These are phyloP conservation scores for Teunomyces funiuensis DNA, from an alignment of 805 yeast species.

Conservation along the genomic window DNA sequence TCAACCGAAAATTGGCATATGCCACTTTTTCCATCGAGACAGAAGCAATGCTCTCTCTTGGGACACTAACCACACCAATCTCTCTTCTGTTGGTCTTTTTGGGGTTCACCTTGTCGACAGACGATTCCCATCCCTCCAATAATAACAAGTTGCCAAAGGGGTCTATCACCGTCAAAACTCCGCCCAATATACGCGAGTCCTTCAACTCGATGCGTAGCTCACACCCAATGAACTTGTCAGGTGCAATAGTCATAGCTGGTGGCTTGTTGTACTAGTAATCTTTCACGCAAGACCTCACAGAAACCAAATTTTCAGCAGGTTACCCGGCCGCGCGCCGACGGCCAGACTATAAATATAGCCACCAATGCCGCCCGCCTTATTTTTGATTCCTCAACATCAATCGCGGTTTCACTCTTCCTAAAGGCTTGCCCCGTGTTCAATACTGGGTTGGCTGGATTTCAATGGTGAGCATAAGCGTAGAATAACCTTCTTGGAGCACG, in stretches of 20 bases:
- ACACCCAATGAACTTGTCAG: conserved; percentile 32
- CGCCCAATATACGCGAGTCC: conserved; percentile 36
- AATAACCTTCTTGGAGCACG: conserved; percentile 42
- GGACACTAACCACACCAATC: conserved; percentile 28
- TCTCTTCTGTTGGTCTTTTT: conserved; percentile 22
- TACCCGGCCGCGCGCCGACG: conserved; percentile 3
- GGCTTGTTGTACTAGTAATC: neutral
- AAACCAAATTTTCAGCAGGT: neutral
- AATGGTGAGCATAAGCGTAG: conserved; percentile 38
- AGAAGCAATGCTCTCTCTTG: conserved; percentile 17
- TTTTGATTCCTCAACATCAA: conserved; percentile 31
- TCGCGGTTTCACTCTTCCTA: conserved; percentile 36
- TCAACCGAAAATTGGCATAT: conserved; percentile 7
- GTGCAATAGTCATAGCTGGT: conserved; percentile 8
- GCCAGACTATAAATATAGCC: conserved; percentile 1
- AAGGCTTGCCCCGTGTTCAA: conserved; percentile 15
- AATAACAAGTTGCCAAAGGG: conserved; percentile 44
- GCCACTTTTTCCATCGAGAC: conserved; percentile 21
- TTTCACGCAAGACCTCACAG: neutral
- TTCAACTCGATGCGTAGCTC: conserved; percentile 25
- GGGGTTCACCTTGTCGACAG: conserved; percentile 25
- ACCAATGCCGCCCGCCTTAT: neutral
- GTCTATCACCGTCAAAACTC: conserved; percentile 40
- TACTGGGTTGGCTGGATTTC: conserved; percentile 22
- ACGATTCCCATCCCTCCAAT: conserved; percentile 34